These are phyloP conservation scores for Dendrostoma leiphaemia DNA, from an alignment of 2,329 filamentous ascomycete genomes.

Conservation along the genomic window DNA sequence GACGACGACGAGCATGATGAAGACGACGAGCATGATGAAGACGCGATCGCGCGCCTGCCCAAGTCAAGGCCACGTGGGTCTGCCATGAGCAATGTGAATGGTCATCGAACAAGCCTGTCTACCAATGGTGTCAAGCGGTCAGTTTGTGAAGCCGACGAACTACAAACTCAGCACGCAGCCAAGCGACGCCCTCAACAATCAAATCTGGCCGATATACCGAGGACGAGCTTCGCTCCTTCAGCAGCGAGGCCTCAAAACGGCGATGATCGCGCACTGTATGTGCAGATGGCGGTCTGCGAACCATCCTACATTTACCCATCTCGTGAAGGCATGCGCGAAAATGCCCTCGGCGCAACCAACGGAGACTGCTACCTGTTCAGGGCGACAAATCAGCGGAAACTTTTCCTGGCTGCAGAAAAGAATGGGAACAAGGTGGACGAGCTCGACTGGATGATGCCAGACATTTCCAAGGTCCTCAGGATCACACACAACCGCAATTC, in stretches of 20 bases:
- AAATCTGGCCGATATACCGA: background rate
- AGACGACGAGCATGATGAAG: slow-evolving; percentile 1
- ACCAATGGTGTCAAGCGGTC: slow-evolving; percentile 3
- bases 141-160: background rate
- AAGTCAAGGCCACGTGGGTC: background rate
- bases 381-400: no score
- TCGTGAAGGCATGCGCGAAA: background rate
- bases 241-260: background rate
- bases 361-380: background rate
- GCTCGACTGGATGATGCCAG: slow-evolving; percentile 14
- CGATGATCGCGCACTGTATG: background rate
- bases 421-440: background rate
- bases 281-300: slow-evolving; percentile 10
- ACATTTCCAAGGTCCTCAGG: background rate
- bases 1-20: background rate
- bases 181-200: slow-evolving; percentile 3
- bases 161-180: background rate
- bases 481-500: background rate
- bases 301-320: slow-evolving; percentile 9
- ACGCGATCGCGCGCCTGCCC: background rate
- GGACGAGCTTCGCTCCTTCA: background rate
- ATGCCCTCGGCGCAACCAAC: background rate
- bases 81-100: background rate
- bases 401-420: slow-evolving; percentile 3
- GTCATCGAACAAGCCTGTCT: background rate